Evolutionary conservation across 108 stramenopile genomes (phyloP).

Genomic region (Fistulifera solaris): DNA sequence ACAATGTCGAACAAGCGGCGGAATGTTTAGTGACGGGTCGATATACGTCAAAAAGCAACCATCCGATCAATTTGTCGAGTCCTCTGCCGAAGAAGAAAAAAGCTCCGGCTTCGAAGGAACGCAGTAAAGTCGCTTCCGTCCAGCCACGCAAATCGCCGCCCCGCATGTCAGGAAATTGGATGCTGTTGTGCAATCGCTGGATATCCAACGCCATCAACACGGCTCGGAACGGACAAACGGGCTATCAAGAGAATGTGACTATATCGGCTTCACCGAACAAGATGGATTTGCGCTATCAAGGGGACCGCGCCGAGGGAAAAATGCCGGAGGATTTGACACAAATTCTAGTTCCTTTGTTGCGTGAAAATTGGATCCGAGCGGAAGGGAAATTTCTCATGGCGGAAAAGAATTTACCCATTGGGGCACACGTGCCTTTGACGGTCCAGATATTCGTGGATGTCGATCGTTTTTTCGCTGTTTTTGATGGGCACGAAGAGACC

Average conservation of each 20-base stretch:
- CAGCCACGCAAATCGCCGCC: not conserved
- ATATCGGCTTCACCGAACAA: constrained; percentile 12
- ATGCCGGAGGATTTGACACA: constrained; percentile 33
- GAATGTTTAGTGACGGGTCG: constrained; percentile 53
- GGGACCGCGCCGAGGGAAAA: constrained; percentile 24
- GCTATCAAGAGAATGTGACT: constrained; percentile 31
- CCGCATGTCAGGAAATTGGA: constrained; percentile 1
- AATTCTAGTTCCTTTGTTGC: constrained; percentile 46
- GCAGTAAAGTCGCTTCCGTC: not conserved
- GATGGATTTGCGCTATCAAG: constrained; percentile 46
- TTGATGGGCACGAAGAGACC: constrained; percentile 10
- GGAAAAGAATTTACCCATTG: constrained; percentile 42
- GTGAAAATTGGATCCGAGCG: not conserved
- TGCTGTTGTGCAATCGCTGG: constrained; percentile 71
- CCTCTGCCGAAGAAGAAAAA: not conserved
- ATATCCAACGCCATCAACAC: constrained; percentile 28
- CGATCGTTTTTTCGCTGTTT: constrained; percentile 38
- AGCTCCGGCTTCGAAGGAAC: not conserved
- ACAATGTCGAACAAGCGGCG: constrained; percentile 63
- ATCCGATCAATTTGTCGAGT: not conserved
- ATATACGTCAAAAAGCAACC: constrained; percentile 9
- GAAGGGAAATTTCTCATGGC: constrained; percentile 25
- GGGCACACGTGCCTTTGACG: constrained; percentile 51
- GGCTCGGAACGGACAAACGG: constrained; percentile 27
- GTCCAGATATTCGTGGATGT: constrained; percentile 35